Base-by-base conservation (phyloP, 1,284 basidiomycete genomes). In the Marasmius fiardii region DNA sequence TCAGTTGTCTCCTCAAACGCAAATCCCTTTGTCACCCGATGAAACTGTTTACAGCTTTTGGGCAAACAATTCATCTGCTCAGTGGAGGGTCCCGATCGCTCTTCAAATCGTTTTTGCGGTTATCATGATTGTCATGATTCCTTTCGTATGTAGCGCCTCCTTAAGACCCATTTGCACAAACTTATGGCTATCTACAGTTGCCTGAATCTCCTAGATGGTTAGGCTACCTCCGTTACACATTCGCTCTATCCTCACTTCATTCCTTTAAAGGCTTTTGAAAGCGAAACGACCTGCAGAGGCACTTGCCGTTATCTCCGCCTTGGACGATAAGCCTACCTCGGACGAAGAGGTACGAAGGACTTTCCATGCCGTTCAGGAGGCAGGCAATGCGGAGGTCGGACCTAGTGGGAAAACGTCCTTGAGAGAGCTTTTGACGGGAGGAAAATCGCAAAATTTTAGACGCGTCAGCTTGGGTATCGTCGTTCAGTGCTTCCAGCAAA, bases 401-500 rank as follows among this genome's bases (percentile, higher is more conserved):
- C 23, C 48, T 35, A 41, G 45, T 49, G 52, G 62, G 18, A 65
- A 67, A 49, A 71, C 73, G 34, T 67, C 72, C 2, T 67, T 82
- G 26, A 67, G 68, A 23, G 83, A 88, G 54, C 70, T 89, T 8
- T 78, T 88, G 64, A 80, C 79, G 5, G 74, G 76, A 35, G 84
- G 84, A 0, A 80, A 77, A 14, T 74, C 74, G 33, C 86, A 88
- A 64, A 88, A 88, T 67, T 82, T 87, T 68, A 74, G 85, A 54
- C 75, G 86, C 39, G 77, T 81, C 11, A 68, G 74, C 51, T 69
- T 89, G 20, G 87, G 79, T 4, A 71, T 88, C 53, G 72, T 81
- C 51, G 78, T 80, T 48, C 87, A 89, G 61, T 83, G 82, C 63
- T 87, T 89, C 71, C 85, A 90, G 67, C 88, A 90, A 65, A 81